These are phyloP conservation scores for Cryptosporidium canis DNA, from an alignment of 169 alveolate species.

Conservation along the genomic window DNA sequence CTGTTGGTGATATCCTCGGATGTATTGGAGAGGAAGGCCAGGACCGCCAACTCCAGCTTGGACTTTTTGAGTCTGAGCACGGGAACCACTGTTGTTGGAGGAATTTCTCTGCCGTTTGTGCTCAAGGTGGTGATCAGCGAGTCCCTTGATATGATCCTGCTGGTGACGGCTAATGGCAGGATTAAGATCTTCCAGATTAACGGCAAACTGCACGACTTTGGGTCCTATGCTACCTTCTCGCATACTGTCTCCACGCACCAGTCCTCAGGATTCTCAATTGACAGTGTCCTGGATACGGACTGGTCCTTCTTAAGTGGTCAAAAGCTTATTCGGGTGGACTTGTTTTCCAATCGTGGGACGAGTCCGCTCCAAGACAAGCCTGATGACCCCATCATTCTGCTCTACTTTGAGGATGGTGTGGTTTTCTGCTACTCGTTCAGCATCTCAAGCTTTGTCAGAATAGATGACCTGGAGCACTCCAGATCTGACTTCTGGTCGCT, in stretches of 20 bases:
- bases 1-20: conserved; percentile 19
- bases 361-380: background rate
- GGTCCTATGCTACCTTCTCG: background rate
- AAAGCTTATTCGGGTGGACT: conserved; percentile 16
- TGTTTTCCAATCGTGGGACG: background rate
- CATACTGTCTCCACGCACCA: background rate
- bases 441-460: conserved; percentile 39
- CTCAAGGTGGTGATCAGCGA: conserved; percentile 16
- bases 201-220: background rate
- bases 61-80: conserved; percentile 20
- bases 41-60: background rate
- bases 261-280: background rate
- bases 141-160: conserved; percentile 17
- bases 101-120: conserved; percentile 35
- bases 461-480: conserved; percentile 45
- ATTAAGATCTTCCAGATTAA: conserved; percentile 9
- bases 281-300: conserved; percentile 39
- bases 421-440: conserved; percentile 23
- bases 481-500: conserved; percentile 57
- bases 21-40: background rate
- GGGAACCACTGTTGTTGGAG: conserved; percentile 28
- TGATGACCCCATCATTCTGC: conserved; percentile 13
- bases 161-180: conserved; percentile 19
- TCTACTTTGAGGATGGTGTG: conserved; percentile 51
- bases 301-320: conserved; percentile 25